A percentile compares a stretch with the other conserved stretches of the same genome.
These are phyloP conservation scores for Quercus alba DNA, from an alignment of 306 rosid species.

Conservation along the genomic window DNA sequence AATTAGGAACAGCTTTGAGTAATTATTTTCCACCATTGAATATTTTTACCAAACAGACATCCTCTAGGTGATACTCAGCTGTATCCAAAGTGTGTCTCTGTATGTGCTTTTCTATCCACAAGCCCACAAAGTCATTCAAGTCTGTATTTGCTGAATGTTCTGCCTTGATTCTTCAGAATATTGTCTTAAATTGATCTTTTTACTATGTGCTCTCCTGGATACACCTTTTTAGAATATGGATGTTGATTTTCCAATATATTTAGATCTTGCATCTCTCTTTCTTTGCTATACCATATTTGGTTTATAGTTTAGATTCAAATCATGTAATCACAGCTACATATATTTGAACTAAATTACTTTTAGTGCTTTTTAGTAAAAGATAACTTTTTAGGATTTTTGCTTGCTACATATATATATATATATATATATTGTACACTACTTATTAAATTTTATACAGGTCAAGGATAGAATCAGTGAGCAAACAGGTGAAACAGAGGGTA, in stretches of 20 bases:
- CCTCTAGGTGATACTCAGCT: neutral
- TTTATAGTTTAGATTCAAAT: neutral
- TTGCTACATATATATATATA: neutral
- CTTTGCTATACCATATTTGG: neutral
- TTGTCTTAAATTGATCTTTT: neutral
- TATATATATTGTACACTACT: neutral
- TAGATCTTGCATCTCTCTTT: neutral
- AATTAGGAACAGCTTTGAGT: neutral
- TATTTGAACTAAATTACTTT: neutral
- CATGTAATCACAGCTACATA: neutral
- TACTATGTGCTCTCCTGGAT: neutral
- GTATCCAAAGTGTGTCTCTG: neutral
- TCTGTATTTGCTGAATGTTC: neutral
- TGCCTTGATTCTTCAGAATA: neutral
- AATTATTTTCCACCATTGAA: neutral
- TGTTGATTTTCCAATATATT: neutral
- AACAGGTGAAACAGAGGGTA: slow-evolving; percentile 43
- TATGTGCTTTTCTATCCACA: neutral
- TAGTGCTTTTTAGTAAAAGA: neutral
- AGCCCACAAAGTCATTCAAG: neutral
- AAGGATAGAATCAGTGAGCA: slow-evolving; percentile 26
- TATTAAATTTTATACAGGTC: slow-evolving; percentile 47
- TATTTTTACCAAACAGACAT: neutral
- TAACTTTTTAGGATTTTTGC: neutral
- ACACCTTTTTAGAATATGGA: neutral